A percentile compares a stretch with the other conserved stretches of the same genome.
Evolutionary conservation across 352 stramenopile species (phyloP).

Genomic region (Hyaloperonospora brassicae): DNA sequence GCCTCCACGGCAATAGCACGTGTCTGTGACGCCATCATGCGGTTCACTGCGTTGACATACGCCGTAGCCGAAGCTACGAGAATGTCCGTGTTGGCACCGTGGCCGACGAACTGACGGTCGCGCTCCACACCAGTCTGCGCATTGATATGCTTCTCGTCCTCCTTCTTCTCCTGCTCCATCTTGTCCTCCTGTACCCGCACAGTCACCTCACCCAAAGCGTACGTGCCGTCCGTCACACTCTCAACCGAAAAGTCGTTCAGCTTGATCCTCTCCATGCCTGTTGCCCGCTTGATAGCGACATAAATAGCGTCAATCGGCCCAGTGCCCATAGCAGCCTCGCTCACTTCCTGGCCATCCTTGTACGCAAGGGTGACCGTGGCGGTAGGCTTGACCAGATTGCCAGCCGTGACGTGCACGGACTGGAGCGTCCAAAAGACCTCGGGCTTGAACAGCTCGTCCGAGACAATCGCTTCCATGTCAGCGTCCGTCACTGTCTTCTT

Average conservation of each 20-base stretch:
- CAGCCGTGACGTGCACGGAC: slow-evolving; percentile 83
- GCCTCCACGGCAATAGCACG: slow-evolving; percentile 27
- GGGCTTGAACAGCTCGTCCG: slow-evolving; percentile 86
- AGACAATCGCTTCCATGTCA: slow-evolving; percentile 88
- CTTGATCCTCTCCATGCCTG: slow-evolving; percentile 69
- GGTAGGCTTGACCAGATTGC: slow-evolving; percentile 86
- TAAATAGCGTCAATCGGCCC: slow-evolving; percentile 86
- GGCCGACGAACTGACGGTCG: slow-evolving; percentile 82
- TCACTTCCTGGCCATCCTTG: slow-evolving; percentile 86
- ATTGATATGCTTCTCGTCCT: slow-evolving; percentile 72
- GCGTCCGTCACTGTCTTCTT: slow-evolving; percentile 90
- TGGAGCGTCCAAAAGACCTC: slow-evolving; percentile 85
- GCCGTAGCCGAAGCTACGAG: slow-evolving; percentile 81
- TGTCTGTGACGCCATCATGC: slow-evolving; percentile 65
- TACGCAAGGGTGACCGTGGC: slow-evolving; percentile 84
- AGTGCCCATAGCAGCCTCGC: slow-evolving; percentile 81
- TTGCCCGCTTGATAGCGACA: slow-evolving; percentile 79
- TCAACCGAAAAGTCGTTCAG: slow-evolving; percentile 85
- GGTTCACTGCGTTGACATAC: slow-evolving; percentile 86
- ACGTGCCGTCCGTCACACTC: slow-evolving; percentile 82
- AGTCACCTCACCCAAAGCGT: slow-evolving; percentile 81
- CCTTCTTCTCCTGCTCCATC: slow-evolving; percentile 35
- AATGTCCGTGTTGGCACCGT: slow-evolving; percentile 87
- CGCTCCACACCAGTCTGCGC: slow-evolving; percentile 75
- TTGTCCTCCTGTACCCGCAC: slow-evolving; percentile 71